Conservation (phyloP, 2,329 filamentous ascomycete genomes). For the Xylaria sp. region DNA sequence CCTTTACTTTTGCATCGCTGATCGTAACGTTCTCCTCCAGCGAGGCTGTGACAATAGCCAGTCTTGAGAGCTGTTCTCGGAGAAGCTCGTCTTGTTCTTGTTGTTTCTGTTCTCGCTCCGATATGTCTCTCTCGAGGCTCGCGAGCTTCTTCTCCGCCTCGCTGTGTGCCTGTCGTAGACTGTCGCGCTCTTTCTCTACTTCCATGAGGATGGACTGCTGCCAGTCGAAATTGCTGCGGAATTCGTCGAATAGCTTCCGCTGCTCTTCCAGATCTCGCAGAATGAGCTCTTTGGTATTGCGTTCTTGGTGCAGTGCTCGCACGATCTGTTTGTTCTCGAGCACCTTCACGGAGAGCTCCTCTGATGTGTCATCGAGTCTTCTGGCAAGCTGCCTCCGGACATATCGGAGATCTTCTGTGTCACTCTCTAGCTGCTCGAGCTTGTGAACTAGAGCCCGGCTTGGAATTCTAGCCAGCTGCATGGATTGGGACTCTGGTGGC, state of each 20-base stretch:
- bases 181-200: slow-evolving; percentile 52
- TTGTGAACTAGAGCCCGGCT: slow-evolving; percentile 50
- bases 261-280: slow-evolving; percentile 52
- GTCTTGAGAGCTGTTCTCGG: slow-evolving; percentile 41
- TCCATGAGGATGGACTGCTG: slow-evolving; percentile 47
- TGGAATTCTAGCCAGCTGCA: slow-evolving; percentile 45
- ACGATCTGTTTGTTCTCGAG: slow-evolving; percentile 49
- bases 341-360: slow-evolving; percentile 46
- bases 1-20: slow-evolving; percentile 47
- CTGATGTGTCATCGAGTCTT: slow-evolving; percentile 49
- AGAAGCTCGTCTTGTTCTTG: slow-evolving; percentile 45
- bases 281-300: slow-evolving; percentile 50
- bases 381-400: slow-evolving; percentile 47
- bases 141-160: slow-evolving; percentile 44
- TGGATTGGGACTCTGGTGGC: slow-evolving; percentile 39
- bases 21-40: slow-evolving; percentile 44
- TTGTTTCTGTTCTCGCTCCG: slow-evolving; percentile 41
- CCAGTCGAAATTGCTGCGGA: slow-evolving; percentile 51
- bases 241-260: slow-evolving; percentile 51
- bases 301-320: slow-evolving; percentile 47
- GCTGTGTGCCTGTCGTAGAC: slow-evolving; percentile 45
- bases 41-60: slow-evolving; percentile 40
- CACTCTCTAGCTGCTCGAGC: slow-evolving; percentile 53
- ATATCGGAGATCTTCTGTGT: slow-evolving; percentile 49
- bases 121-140: slow-evolving; percentile 44